These are phyloP conservation scores for Fusarium heterosporum DNA, from an alignment of 2,329 filamentous ascomycete species.

Conservation along the genomic window DNA sequence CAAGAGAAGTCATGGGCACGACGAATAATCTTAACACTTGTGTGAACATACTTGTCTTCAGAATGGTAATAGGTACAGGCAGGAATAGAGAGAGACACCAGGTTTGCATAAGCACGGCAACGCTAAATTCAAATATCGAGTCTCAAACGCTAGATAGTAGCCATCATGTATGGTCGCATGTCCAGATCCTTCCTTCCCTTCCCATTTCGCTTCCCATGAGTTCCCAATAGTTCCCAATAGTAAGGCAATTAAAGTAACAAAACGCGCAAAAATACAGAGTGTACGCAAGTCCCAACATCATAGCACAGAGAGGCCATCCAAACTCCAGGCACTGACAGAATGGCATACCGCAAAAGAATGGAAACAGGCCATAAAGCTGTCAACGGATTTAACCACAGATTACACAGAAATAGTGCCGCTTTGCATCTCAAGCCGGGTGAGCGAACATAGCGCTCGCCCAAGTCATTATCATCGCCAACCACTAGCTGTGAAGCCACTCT, in stretches of 20 bases:
- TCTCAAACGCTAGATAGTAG: slow-evolving; percentile 29
- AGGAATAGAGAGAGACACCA: not conserved
- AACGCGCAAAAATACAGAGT: slow-evolving; percentile 14
- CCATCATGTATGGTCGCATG: slow-evolving; percentile 30
- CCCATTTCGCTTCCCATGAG: not conserved
- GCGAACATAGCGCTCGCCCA: slow-evolving; percentile 38
- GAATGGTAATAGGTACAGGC: not conserved
- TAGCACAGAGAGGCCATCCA: slow-evolving; percentile 41
- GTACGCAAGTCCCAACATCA: slow-evolving; percentile 32
- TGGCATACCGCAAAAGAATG: slow-evolving; percentile 33
- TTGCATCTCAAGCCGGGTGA: slow-evolving; percentile 42
- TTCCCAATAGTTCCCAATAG: slow-evolving; percentile 24
- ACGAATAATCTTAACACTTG: not conserved
- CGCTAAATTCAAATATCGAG: slow-evolving; percentile 20
- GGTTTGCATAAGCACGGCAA: not conserved
- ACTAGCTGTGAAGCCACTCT: slow-evolving; percentile 48
- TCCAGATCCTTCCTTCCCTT: slow-evolving; percentile 25
- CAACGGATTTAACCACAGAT: slow-evolving; percentile 39
- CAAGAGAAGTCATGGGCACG: not conserved
- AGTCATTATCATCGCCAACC: slow-evolving; percentile 50
- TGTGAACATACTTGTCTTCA: not conserved
- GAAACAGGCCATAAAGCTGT: slow-evolving; percentile 18
- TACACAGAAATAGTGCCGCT: slow-evolving; percentile 35
- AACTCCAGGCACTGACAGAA: slow-evolving; percentile 46
- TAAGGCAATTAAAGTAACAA: slow-evolving; percentile 17